Evolutionary conservation across 2,329 filamentous ascomycete genomes (phyloP), one percentile per base, ranked within the genome.

Genomic region (Sporothrix dimorphospora): DNA sequence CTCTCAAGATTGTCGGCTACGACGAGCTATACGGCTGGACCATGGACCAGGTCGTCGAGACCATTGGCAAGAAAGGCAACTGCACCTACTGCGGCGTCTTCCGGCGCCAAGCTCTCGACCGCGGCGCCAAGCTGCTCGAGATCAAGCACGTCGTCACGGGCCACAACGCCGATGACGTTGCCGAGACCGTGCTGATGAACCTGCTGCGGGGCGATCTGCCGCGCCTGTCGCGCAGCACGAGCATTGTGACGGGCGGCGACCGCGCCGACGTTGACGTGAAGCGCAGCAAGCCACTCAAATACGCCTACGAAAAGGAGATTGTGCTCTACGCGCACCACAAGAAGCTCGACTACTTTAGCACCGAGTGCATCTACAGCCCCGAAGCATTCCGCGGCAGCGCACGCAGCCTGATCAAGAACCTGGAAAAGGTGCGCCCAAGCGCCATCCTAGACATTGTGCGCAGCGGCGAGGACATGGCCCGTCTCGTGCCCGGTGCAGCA

Each of bases 61-160:
- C 95, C 65, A 92, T 99, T 68, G 96, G 96, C 16, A 98, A 98
- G 84, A 98, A 98, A 81, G 94, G 95, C 40, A 99, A 99, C 81
- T 99, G 96, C 86, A 99, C 97, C 40, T 99, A 99, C 79, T 99
- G 96, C 78, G 96, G 96, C 16, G 96, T 99, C 21, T 99, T 99
- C 79, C 87, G 96, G 70, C 88, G 97, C 72, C 96, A 99, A 83
- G 96, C 96, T 1, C 86, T 99, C 45, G 96, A 99, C 80, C 90
- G 96, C 9, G 96, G 96, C 21, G 94, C 96, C 5, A 94, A 94
- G 77, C 91, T 92, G 81, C 83, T 99, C 72, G 91, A 89, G 0
- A 97, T 99, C 77, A 90, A 90, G 77, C 96, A 99, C 82, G 94
- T 99, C 5, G 94, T 99, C 21, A 99, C 96, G 0, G 96, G 96